Percentiles rank a stretch among this genome's conserved stretches.
These are phyloP conservation scores for Pilobolus umbonatus DNA, from an alignment of 192 early-diverging fungal genomes.

Conservation along the genomic window DNA sequence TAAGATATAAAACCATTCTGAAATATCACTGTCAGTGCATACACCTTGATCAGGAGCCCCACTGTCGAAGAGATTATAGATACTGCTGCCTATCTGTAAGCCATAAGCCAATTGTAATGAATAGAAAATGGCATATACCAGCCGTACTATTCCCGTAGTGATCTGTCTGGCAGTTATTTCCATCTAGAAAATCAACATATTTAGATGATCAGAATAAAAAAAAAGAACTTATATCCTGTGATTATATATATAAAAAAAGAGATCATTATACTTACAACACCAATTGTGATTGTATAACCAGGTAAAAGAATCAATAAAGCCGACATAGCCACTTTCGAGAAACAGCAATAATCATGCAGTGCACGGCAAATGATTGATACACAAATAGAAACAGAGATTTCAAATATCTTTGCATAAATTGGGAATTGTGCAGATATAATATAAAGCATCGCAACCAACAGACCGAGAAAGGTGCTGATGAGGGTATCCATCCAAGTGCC, in stretches of 20 bases:
- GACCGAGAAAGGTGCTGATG: slow-evolving; percentile 44
- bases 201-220: background rate
- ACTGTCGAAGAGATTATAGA: slow-evolving; percentile 27
- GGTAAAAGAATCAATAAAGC: slow-evolving; percentile 58
- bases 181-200: slow-evolving; percentile 37
- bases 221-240: background rate
- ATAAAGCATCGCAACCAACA: slow-evolving; percentile 55
- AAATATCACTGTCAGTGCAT: slow-evolving; percentile 13
- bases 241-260: slow-evolving; percentile 4
- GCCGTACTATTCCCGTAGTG: slow-evolving; percentile 65
- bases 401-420: slow-evolving; percentile 65
- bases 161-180: slow-evolving; percentile 85
- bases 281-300: slow-evolving; percentile 75
- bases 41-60: slow-evolving; percentile 11
- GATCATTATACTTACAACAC: slow-evolving; percentile 43
- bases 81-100: slow-evolving; percentile 40
- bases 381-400: slow-evolving; percentile 28
- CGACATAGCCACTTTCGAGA: slow-evolving; percentile 31
- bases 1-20: slow-evolving; percentile 35
- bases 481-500: slow-evolving; percentile 55
- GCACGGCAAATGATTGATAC: slow-evolving; percentile 29
- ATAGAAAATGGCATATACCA: slow-evolving; percentile 50
- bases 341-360: slow-evolving; percentile 26
- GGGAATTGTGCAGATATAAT: slow-evolving; percentile 55
- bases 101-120: slow-evolving; percentile 78